Conservation (phyloP, 2,329 filamentous ascomycete genomes). For the Trichoderma sp. region DNA sequence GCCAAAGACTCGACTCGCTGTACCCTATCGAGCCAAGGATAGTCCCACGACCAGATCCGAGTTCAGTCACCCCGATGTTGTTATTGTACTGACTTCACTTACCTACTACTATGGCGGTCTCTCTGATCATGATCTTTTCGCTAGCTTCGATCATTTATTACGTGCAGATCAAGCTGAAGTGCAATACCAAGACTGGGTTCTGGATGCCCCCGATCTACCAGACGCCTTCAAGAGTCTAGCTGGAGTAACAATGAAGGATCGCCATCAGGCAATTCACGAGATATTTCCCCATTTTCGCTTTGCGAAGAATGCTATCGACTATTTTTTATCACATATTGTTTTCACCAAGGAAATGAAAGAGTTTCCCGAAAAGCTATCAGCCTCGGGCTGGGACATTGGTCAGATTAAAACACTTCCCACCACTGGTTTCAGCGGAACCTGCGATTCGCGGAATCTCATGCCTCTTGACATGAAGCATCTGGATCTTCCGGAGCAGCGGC, state of each 20-base stretch:
- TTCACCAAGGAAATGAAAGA: conserved; percentile 63
- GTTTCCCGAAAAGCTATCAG: conserved; percentile 61
- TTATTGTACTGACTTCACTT: conserved; percentile 55
- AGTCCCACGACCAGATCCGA: conserved; percentile 54
- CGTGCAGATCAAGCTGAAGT: conserved; percentile 50
- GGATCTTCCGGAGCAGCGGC: conserved; percentile 52
- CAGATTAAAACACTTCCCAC: conserved; percentile 46
- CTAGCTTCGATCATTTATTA: conserved; percentile 46
- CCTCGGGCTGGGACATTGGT: conserved; percentile 67
- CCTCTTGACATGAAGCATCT: conserved; percentile 56
- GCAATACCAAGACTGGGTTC: conserved; percentile 53
- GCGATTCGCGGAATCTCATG: conserved; percentile 58
- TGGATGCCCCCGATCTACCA: conserved; percentile 35
- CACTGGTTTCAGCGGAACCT: conserved; percentile 70
- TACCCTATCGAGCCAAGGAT: conserved; percentile 62
- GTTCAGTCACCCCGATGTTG: conserved; percentile 61
- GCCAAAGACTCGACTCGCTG: conserved; percentile 48
- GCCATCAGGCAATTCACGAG: conserved; percentile 38
- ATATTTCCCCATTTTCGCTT: conserved; percentile 55
- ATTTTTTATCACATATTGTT: conserved; percentile 56
- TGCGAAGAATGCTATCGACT: conserved; percentile 58
- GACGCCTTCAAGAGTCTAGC: conserved; percentile 40
- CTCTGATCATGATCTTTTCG: conserved; percentile 46
- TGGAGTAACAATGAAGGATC: conserved; percentile 60
- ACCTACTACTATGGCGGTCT: conserved; percentile 59